phyloP scores from a whole-genome alignment of 2,329 filamentous ascomycete genomes.

The Calycina herbarum region DNA sequence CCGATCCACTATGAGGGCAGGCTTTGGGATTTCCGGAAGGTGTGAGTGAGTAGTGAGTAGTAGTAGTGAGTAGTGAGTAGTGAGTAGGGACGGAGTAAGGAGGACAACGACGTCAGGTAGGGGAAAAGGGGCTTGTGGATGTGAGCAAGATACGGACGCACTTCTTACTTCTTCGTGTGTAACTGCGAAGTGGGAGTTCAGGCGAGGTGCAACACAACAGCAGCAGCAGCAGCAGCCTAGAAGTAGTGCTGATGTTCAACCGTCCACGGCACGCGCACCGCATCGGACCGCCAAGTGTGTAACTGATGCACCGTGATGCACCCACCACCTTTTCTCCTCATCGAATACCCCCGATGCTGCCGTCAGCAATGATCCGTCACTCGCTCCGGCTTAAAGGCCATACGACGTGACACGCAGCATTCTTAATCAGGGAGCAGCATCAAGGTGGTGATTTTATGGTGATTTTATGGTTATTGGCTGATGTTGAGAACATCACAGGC shows the following conservation, averaged over 20 bases:
- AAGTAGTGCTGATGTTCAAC: neutral
- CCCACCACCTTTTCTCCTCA: neutral
- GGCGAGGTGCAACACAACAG: neutral
- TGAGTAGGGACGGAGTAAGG: neutral
- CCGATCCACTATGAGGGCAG: slow-evolving; percentile 1
- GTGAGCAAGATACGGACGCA: neutral
- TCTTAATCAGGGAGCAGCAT: neutral
- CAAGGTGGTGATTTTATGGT: neutral
- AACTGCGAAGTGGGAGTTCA: neutral
- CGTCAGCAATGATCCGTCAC: slow-evolving; percentile 4
- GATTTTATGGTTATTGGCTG: neutral
- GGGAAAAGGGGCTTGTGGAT: neutral
- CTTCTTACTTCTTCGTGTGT: neutral
- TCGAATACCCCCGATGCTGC: neutral
- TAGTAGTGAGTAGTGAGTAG: too few relatives aligned
- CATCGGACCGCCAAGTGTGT: neutral
- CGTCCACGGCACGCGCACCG: slow-evolving; percentile 1
- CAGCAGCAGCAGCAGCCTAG: neutral
- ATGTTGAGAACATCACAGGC: neutral
- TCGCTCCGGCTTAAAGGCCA: slow-evolving; percentile 3
- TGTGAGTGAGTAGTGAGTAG: too few relatives aligned
- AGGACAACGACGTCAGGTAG: neutral
- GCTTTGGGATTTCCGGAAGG: neutral
- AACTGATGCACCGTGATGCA: neutral
- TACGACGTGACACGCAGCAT: slow-evolving; percentile 4